Evolutionary conservation across 805 yeast genomes (phyloP).

Genomic region (Suhomyces kilbournensis): DNA sequence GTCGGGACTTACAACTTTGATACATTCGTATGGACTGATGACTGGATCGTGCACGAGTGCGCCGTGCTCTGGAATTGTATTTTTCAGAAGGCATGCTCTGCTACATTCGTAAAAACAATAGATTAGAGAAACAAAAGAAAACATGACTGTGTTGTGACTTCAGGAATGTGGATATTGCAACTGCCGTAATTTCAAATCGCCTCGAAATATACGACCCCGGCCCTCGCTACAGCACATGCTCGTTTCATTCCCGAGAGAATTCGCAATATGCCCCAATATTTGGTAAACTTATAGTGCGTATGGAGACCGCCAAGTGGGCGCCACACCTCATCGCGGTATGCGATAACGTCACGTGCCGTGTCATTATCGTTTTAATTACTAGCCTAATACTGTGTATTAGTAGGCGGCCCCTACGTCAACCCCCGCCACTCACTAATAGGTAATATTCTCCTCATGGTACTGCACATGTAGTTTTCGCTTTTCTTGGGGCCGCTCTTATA

Average conservation of each 20-base stretch:
- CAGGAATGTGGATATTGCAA: too few species aligned
- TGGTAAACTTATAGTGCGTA: background rate
- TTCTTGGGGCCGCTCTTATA: background rate
- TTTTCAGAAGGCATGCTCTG: background rate
- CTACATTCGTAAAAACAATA: background rate
- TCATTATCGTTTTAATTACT: background rate
- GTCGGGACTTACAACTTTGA: slow-evolving; percentile 41
- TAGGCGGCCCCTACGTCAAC: background rate
- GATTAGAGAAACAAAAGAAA: background rate
- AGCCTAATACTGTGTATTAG: background rate
- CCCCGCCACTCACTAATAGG: background rate
- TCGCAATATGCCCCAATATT: background rate
- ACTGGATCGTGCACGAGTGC: slow-evolving; percentile 45
- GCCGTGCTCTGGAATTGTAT: background rate
- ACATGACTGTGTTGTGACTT: too few species aligned
- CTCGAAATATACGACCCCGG: background rate
- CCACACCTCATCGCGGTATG: background rate
- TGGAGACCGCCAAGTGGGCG: background rate
- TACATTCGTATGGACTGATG: slow-evolving; percentile 42
- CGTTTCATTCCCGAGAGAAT: background rate
- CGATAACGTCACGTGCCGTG: background rate
- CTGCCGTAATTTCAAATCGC: background rate
- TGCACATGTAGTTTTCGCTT: background rate
- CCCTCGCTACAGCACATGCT: background rate
- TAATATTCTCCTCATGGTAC: background rate